Conservation (phyloP, 768 basidiomycete genomes). For the Boletus speciosus region DNA sequence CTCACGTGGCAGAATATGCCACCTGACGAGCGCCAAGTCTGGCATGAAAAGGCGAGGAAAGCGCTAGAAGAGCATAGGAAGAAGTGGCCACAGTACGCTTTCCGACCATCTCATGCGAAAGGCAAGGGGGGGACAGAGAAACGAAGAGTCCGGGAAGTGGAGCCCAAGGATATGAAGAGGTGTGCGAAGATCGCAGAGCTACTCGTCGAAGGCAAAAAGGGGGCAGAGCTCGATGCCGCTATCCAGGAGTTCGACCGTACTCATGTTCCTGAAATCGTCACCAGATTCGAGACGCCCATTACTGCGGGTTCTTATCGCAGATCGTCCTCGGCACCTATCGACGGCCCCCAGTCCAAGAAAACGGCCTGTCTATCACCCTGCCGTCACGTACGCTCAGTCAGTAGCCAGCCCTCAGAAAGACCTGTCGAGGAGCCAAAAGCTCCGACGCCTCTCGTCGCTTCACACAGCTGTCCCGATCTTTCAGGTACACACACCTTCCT, state of each 20-base stretch:
- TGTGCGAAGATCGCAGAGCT: conserved; percentile 67
- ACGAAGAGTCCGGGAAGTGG: conserved; percentile 35
- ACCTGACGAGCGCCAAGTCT: conserved; percentile 69
- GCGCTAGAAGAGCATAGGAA: conserved; percentile 73
- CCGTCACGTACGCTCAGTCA: conserved; percentile 23
- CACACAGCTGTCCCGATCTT: conserved; percentile 30
- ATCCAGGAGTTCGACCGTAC: conserved; percentile 56
- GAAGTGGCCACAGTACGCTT: conserved; percentile 69
- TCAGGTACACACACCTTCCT: conserved; percentile 35
- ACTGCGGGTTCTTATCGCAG: conserved; percentile 69
- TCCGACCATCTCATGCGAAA: conserved; percentile 54
- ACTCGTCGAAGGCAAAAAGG: conserved; percentile 64
- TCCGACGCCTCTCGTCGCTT: conserved; percentile 4
- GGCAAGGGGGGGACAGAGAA: conserved; percentile 30
- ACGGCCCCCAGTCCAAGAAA: conserved; percentile 37
- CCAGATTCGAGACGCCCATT: conserved; percentile 70
- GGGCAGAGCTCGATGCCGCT: conserved; percentile 56
- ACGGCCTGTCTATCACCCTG: conserved; percentile 20
- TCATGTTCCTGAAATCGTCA: conserved; percentile 58
- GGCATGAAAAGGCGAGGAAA: conserved; percentile 72
- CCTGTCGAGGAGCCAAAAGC: background rate
- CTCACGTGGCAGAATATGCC: conserved; percentile 79
- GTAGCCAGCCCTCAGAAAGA: conserved; percentile 20
- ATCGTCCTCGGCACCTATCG: conserved; percentile 59
- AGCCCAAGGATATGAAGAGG: conserved; percentile 54